Percentiles rank a stretch among this genome's conserved stretches.
phyloP scores from a whole-genome alignment of 805 yeast species.

The Candida sithepensis region DNA sequence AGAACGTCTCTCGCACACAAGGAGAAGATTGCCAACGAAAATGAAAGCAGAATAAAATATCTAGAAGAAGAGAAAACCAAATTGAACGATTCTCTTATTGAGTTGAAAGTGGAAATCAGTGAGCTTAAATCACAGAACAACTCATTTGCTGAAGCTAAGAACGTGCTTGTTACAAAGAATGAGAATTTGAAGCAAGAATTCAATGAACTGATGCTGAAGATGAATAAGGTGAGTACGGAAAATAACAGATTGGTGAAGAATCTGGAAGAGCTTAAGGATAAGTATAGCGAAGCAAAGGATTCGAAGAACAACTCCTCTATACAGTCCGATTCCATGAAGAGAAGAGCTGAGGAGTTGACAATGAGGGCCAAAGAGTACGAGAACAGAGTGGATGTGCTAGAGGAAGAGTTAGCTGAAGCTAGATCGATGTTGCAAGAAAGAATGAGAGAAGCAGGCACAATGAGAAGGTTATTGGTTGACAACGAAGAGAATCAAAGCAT shows the following conservation, averaged over 20 bases:
- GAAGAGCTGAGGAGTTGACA: conserved; percentile 68
- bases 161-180: conserved; percentile 38
- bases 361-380: conserved; percentile 66
- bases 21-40: conserved; percentile 38
- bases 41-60: conserved; percentile 33
- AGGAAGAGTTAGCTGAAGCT: conserved; percentile 79
- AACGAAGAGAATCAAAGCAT: conserved; percentile 55
- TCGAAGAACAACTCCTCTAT: conserved; percentile 28
- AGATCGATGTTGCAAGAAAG: conserved; percentile 74
- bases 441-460: conserved; percentile 69
- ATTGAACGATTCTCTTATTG: conserved; percentile 36
- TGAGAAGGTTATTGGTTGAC: conserved; percentile 66
- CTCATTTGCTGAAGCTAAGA: conserved; percentile 36
- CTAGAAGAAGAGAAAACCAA: conserved; percentile 38
- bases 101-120: conserved; percentile 38
- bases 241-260: conserved; percentile 39
- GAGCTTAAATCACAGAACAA: conserved; percentile 37
- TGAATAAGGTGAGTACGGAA: conserved; percentile 39
- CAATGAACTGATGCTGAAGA: conserved; percentile 34
- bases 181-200: conserved; percentile 34
- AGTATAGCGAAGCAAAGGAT: conserved; percentile 34
- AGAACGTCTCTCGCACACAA: conserved; percentile 43
- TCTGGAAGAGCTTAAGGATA: conserved; percentile 37
- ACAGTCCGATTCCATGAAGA: conserved; percentile 48
- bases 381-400: conserved; percentile 58